These are phyloP conservation scores for Annona cherimola DNA, from an alignment of 164 flowering plant species.

Conservation along the genomic window DNA sequence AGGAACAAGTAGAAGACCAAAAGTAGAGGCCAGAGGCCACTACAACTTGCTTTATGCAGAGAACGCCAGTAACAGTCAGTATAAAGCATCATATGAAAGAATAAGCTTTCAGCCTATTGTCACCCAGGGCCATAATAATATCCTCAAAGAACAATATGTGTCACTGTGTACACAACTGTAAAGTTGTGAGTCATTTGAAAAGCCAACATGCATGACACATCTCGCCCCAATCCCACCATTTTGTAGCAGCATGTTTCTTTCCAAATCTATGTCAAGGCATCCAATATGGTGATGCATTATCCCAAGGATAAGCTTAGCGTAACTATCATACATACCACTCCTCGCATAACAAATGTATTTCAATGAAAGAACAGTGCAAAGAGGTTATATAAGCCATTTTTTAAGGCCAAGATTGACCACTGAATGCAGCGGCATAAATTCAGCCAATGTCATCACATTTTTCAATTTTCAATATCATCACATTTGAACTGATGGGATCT, in stretches of 20 bases:
- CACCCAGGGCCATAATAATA: too few relatives aligned
- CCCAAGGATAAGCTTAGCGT: not conserved
- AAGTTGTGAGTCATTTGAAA: not conserved
- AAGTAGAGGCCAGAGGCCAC: too few relatives aligned
- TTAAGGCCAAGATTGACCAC: not conserved
- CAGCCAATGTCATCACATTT: too few relatives aligned
- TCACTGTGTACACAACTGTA: not conserved
- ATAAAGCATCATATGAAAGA: too few relatives aligned
- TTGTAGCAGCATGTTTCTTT: not conserved
- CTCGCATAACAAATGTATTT: too few relatives aligned
- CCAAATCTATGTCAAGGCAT: not conserved
- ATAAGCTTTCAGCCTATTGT: too few relatives aligned
- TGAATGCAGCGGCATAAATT: not conserved
- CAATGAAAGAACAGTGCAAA: not conserved
- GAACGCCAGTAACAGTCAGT: too few relatives aligned
- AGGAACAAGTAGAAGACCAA: too few relatives aligned
- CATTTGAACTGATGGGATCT: not conserved
- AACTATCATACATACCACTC: not conserved
- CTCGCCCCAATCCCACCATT: too few relatives aligned
- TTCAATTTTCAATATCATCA: too few relatives aligned
- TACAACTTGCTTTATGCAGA: too few relatives aligned
- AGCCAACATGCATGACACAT: not conserved
- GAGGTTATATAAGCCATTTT: not conserved
- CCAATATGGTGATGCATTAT: not conserved
- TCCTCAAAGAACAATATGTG: too few relatives aligned